These are phyloP conservation scores for Phaeosphaeriaceae sp. DNA, from an alignment of 2,329 filamentous ascomycete species.

Conservation along the genomic window DNA sequence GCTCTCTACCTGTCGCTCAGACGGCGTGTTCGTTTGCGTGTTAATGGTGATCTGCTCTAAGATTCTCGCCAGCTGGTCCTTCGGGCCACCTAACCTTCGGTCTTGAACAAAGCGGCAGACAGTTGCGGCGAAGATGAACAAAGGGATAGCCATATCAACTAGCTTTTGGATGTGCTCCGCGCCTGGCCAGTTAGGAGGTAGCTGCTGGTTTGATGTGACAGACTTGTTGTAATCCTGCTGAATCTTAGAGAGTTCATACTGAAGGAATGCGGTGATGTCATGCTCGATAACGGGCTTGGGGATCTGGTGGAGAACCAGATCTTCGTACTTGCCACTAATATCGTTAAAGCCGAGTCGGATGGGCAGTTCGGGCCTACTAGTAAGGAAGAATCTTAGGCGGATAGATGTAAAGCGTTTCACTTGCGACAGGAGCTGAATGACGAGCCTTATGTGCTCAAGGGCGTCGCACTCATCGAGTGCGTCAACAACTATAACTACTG, in stretches of 20 bases:
- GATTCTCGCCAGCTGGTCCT: neutral
- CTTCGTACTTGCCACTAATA: constrained; percentile 9
- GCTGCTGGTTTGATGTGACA: neutral
- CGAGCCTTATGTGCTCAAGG: constrained; percentile 2
- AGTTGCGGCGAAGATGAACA: constrained; percentile 40
- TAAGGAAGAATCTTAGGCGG: constrained; percentile 4
- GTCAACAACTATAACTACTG: constrained; percentile 11
- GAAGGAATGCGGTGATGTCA: neutral
- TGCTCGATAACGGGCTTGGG: neutral
- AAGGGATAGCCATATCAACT: constrained; percentile 26
- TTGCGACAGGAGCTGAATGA: constrained; percentile 11
- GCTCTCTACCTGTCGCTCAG: no score
- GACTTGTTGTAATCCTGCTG: no score
- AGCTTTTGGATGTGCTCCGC: constrained; percentile 19
- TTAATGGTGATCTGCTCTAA: no score
- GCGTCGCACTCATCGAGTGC: constrained; percentile 17
- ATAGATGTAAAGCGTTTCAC: constrained; percentile 5
- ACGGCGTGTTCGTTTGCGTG: no score
- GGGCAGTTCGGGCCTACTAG: constrained; percentile 13
- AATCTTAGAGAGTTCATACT: neutral
- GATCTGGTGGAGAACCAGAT: constrained; percentile 9
- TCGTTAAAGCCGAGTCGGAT: constrained; percentile 14
- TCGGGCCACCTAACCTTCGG: constrained; percentile 3
- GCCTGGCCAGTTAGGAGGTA: neutral
- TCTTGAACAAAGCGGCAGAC: constrained; percentile 16